Base-by-base conservation (phyloP, 2,329 filamentous ascomycete species). In the Aspergillus costaricaensis region DNA sequence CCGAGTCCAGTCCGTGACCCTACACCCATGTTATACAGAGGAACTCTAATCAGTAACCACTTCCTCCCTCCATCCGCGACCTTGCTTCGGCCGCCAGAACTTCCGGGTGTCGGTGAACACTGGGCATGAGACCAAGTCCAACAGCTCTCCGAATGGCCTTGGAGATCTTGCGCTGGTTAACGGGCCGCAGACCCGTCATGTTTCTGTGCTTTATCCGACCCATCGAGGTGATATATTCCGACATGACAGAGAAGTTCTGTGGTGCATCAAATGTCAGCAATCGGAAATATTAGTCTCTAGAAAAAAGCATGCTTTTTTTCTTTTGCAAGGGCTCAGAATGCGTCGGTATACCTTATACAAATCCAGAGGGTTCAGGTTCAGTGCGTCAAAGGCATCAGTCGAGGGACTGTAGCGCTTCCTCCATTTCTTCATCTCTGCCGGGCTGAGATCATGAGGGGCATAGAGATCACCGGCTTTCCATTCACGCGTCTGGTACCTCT, bases 161-260 rank as follows among this genome's bases (percentile, higher is more conserved):
- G 63, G 94, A 91, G 73, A 99, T 87, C 79, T 90, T 92, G 67
- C 95, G 85, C 81, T 99, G 95, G 81, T 98, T 98, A 66, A 91
- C 89, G 2, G 91, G 90, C 59, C 91, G 85, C 62, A 99, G 81
- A 14, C 91, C 92, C 0, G 93, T 98, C 23, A 88, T 81, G 5
- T 76, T 83, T n/a, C 85, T 83, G 74, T 90, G 87, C 79, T 87
- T 90, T 75, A 99, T 97, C 61, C 92, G 87, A 54, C 94, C 95
- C 80, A 91, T 91, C 10, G 88, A 79, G 0, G 91, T 92, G 71
- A 95, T 90, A 76, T 90, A 97, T 75, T 97, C 92, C 32, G 90
- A 90, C 78, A 98, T 90, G 62, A 99, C 86, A 39, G 91, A 87
- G 76, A 96, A 96, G 79, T 99, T 99, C 92, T 96, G 70, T 52